Percentiles rank a stretch among this genome's conserved stretches.
phyloP scores from a whole-genome alignment of 352 stramenopile genomes.

The Pythium phragmitis region DNA sequence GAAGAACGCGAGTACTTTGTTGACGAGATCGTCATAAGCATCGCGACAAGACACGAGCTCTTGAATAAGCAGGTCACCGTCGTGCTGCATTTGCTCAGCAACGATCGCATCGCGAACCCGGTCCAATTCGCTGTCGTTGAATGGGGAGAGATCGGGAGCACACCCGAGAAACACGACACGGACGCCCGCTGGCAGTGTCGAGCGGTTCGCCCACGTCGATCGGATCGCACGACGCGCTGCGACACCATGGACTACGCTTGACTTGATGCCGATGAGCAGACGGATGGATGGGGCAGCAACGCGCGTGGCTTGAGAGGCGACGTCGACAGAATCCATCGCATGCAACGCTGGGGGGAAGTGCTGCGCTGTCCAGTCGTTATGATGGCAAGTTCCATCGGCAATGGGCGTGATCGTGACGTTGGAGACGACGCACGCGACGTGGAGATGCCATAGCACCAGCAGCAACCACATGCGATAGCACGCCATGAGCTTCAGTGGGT shows the following conservation, averaged over 20 bases:
- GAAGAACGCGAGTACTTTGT: slow-evolving; percentile 61
- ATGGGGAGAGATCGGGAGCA: slow-evolving; percentile 3
- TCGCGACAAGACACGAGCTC: slow-evolving; percentile 48
- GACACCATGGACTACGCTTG: slow-evolving; percentile 34
- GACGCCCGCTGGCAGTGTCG: slow-evolving; percentile 17
- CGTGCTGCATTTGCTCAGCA: slow-evolving; percentile 30
- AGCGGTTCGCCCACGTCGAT: slow-evolving; percentile 35
- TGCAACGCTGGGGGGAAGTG: not conserved
- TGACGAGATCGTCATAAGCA: slow-evolving; percentile 43
- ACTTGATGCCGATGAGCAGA: slow-evolving; percentile 56
- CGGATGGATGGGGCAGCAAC: not conserved
- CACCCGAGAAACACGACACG: slow-evolving; percentile 46
- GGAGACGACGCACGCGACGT: not conserved
- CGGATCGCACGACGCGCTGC: slow-evolving; percentile 21
- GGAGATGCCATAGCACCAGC: not conserved
- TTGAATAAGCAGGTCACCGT: slow-evolving; percentile 43
- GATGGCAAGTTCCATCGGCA: not conserved
- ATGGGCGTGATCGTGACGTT: not conserved
- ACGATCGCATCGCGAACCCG: slow-evolving; percentile 4
- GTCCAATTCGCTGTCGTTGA: slow-evolving; percentile 1
- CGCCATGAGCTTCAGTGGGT: not conserved
- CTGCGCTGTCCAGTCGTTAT: not conserved
- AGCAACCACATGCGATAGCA: not conserved
- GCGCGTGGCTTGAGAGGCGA: not conserved
- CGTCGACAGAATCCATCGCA: not conserved